Evolutionary conservation across 2,329 filamentous ascomycete genomes (phyloP).

Genomic region (Leptosphaerulina australis): DNA sequence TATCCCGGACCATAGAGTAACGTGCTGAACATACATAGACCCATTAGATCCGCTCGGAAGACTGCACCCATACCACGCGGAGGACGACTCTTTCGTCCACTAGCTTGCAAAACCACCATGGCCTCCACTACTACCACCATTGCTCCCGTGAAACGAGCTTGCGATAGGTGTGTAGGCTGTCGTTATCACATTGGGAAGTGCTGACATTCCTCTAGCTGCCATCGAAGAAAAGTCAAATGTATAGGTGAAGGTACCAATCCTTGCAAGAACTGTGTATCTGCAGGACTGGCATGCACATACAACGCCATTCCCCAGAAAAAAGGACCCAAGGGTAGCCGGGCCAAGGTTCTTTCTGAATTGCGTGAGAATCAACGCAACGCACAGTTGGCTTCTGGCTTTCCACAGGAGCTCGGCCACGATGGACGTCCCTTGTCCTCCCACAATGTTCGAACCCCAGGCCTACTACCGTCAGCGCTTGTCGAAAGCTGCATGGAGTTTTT

Average conservation of each 20-base stretch:
- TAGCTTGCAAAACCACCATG: conserved; percentile 31
- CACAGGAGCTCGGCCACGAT: conserved; percentile 49
- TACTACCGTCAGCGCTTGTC: conserved; percentile 59
- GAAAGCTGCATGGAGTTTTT: conserved; percentile 65
- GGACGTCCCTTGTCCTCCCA: conserved; percentile 51
- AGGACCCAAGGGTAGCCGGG: conserved; percentile 66
- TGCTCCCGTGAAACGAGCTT: conserved; percentile 50
- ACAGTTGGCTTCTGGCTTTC: conserved; percentile 51
- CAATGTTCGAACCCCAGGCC: conserved; percentile 55
- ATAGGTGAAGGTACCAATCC: conserved; percentile 58
- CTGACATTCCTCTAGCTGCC: conserved; percentile 46
- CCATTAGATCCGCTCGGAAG: conserved; percentile 36
- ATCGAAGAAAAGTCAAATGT: conserved; percentile 59
- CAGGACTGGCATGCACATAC: conserved; percentile 66
- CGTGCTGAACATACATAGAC: conserved; percentile 39
- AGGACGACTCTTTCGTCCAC: conserved; percentile 31
- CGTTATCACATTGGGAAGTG: conserved; percentile 7
- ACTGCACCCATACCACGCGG: conserved; percentile 30
- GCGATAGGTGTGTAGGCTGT: conserved; percentile 47
- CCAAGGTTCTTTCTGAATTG: conserved; percentile 67
- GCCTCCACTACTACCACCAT: conserved; percentile 41
- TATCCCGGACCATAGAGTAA: conserved; percentile 37
- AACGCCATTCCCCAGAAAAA: conserved; percentile 69
- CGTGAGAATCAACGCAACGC: conserved; percentile 58
- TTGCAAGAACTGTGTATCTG: conserved; percentile 66